Base-by-base conservation (phyloP, 2,329 filamentous ascomycete species). In the Orbilia brochopaga region DNA sequence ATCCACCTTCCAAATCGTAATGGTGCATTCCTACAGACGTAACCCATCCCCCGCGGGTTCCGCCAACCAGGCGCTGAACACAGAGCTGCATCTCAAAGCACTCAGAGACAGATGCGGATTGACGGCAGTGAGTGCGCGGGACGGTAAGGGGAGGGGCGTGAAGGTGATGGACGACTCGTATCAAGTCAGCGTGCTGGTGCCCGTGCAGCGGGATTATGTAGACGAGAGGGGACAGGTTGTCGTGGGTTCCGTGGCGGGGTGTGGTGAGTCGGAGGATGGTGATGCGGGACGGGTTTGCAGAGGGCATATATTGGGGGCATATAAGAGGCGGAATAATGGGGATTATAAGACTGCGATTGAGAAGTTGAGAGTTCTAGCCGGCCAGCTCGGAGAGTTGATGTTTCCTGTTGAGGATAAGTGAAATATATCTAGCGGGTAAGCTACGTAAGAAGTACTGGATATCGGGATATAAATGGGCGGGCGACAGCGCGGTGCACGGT, bases 51-150 rank as follows among this genome's bases (percentile, higher is more conserved):
- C 67, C 13, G 30, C 67, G 11, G 66, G 66, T 19, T 63, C 52
- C 24, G 59, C 59, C 19, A 72, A 72, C 23, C 67, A 72, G 32
- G 67, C 67, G 3, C 40, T 72, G n/a, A 72, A 72, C 24, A 72
- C 67, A 15, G 60, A 65, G 11, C 40, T 72, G 15, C 67, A 72
- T 30, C 19, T 72, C n/a, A 72, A 72, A 7, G 67, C 67, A 0
- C 27, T 72, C 10, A 24, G 60, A 2, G 60, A 72, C 23, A 58
- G 40, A 21, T 61, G 60, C 19, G 67, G 67, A 7, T 32, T 72
- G 1, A 72, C 67, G 3, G 67, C 67, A 2, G 40, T 72, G 1
- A 72, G 60, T 15, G 46, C 48, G 10, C 42, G 60, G 19, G 56
- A 65, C 13, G 59, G 35, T 8, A 51, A 51, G 7, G 11, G 48